A percentile compares a stretch with the other conserved stretches of the same genome.
Conservation (phyloP, 2,329 filamentous ascomycete species). For the Botryotinia calthae region DNA sequence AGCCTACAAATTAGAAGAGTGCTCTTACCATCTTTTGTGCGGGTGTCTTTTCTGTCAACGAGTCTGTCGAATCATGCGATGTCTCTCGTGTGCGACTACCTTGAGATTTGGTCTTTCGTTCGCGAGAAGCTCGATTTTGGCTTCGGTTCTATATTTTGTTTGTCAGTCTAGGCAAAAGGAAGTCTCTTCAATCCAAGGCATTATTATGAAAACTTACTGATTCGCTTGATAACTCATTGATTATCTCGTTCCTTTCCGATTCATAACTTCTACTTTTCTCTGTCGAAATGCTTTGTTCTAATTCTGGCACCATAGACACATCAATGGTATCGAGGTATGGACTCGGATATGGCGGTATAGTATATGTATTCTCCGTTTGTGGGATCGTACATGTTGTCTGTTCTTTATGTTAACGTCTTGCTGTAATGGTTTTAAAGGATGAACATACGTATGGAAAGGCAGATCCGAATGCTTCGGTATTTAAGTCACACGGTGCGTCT, state of each 20-base stretch:
- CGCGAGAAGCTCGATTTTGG: constrained; percentile 7
- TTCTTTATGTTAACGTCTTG: not conserved
- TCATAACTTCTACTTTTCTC: not conserved
- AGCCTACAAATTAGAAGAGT: not conserved
- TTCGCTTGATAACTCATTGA: not conserved
- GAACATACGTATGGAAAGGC: constrained; percentile 18
- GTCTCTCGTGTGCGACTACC: constrained; percentile 19
- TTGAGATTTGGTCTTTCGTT: constrained; percentile 11
- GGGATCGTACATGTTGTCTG: constrained; percentile 8
- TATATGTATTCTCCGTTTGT: constrained; percentile 6
- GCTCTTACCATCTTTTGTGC: constrained; percentile 20
- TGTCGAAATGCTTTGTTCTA: constrained; percentile 12
- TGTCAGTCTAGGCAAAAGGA: not conserved
- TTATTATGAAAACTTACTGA: not conserved
- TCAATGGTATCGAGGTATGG: constrained; percentile 15
- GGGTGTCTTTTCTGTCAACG: constrained; percentile 16
- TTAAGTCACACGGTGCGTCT: constrained; percentile 11
- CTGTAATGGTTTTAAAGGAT: not conserved
- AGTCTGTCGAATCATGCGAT: constrained; percentile 22
- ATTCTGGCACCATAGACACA: constrained; percentile 4
- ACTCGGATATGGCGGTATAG: constrained; percentile 16
- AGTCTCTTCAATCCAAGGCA: not conserved
- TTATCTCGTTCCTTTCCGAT: constrained; percentile 13
- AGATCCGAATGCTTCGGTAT: constrained; percentile 8
- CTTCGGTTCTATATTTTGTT: constrained; percentile 6